A percentile compares a stretch with the other conserved stretches of the same genome.
phyloP scores from a whole-genome alignment of 2,329 filamentous ascomycete genomes.

The Aspergillus pseudotamarii region DNA sequence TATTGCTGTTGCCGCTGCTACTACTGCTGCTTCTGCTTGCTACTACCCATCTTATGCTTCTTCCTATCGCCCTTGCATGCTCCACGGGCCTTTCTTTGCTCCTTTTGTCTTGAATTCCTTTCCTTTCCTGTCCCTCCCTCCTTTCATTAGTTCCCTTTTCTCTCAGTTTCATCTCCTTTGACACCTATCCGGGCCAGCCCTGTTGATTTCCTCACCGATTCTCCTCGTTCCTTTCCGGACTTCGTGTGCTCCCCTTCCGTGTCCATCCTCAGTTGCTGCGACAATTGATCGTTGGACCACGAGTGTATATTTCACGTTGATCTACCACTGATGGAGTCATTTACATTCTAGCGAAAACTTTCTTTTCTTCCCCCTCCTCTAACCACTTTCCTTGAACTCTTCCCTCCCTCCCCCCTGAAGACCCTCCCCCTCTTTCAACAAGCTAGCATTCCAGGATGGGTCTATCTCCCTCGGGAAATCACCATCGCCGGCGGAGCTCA shows the following conservation, averaged over 20 bases:
- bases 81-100: slow-evolving; percentile 6
- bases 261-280: slow-evolving; percentile 2
- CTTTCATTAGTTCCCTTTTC: slow-evolving; percentile 8
- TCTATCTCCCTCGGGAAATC: slow-evolving; percentile 34
- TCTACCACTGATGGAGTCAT: slow-evolving; percentile 10
- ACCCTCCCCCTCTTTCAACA: slow-evolving; percentile 4
- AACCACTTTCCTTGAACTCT: neutral
- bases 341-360: slow-evolving; percentile 5
- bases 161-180: slow-evolving; percentile 8
- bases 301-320: neutral
- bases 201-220: slow-evolving; percentile 7
- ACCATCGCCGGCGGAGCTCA: slow-evolving; percentile 44
- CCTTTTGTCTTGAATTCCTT: slow-evolving; percentile 12
- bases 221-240: slow-evolving; percentile 9
- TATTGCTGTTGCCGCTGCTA: neutral
- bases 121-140: slow-evolving; percentile 9
- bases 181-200: slow-evolving; percentile 7
- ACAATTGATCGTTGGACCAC: neutral
- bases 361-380: neutral
- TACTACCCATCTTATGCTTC: neutral
- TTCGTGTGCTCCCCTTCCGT: neutral
- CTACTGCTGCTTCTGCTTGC: neutral
- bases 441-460: slow-evolving; percentile 32
- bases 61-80: slow-evolving; percentile 10
- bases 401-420: slow-evolving; percentile 3